Evolutionary conservation across 352 stramenopile genomes (phyloP).

Genomic region (Globisporangium spiculum): DNA sequence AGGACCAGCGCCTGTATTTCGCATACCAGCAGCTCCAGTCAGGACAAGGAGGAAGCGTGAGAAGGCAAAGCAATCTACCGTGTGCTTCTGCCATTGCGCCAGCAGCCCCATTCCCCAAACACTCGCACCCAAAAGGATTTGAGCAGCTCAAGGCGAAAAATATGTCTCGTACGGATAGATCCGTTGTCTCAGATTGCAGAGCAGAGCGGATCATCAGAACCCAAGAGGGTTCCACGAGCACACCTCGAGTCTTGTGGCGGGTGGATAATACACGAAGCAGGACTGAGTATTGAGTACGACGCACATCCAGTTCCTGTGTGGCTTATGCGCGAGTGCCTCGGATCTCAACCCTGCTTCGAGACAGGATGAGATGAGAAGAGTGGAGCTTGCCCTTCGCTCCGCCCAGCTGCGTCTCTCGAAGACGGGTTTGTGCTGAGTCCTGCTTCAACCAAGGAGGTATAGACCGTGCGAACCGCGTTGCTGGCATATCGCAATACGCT

Average conservation of each 20-base stretch:
- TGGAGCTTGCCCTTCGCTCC: background rate
- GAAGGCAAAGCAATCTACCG: background rate
- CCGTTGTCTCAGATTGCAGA: constrained; percentile 9
- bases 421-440: background rate
- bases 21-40: background rate
- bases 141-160: background rate
- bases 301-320: background rate
- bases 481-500: constrained; percentile 12
- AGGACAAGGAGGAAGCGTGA: background rate
- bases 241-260: constrained; percentile 5
- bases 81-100: background rate
- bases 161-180: constrained; percentile 3
- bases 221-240: background rate
- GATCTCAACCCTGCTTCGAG: background rate
- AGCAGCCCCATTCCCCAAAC: background rate
- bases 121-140: background rate
- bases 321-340: background rate
- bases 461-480: background rate
- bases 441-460: constrained; percentile 7
- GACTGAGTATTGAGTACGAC: background rate
- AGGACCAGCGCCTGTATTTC: background rate
- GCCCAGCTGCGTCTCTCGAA: constrained; percentile 3
- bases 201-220: constrained; percentile 5
- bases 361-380: background rate
- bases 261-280: background rate